Evolutionary conservation across 192 early-diverging fungal species (phyloP).

Genomic region (Dispira parvispora): DNA sequence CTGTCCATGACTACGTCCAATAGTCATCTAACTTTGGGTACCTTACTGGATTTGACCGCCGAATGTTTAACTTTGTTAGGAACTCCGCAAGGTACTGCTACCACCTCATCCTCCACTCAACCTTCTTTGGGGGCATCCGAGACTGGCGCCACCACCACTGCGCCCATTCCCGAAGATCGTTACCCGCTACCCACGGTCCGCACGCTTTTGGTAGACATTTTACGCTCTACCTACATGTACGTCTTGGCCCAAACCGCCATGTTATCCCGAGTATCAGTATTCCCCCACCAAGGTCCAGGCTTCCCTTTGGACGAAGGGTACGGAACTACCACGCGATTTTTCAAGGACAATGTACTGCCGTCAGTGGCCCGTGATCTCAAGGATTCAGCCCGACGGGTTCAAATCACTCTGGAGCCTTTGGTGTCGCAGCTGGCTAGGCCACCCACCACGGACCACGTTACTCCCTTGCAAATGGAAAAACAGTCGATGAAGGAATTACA

Average conservation of each 20-base stretch:
- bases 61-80: not conserved
- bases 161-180: no score
- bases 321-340: not conserved
- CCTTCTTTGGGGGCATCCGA: no score
- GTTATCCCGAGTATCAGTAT: not conserved
- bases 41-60: not conserved
- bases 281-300: not conserved
- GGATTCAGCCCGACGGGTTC: not conserved
- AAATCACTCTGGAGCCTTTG: not conserved
- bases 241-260: not conserved
- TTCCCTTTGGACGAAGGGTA: no score
- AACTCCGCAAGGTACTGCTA: not conserved
- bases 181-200: not conserved
- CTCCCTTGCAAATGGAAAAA: no score
- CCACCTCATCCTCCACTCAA: no score
- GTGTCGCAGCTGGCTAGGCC: not conserved
- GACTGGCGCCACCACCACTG: no score
- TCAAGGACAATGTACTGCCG: constrained; percentile 1
- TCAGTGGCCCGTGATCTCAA: constrained; percentile 2
- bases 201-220: not conserved
- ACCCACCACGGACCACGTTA: no score
- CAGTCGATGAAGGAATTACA: no score
- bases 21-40: constrained; percentile 8
- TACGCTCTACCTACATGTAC: not conserved
- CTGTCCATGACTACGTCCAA: constrained; percentile 3